Evolutionary conservation across 768 basidiomycete species (phyloP), one percentile per base, ranked within the genome.

Genomic region (Serendipita sp.): DNA sequence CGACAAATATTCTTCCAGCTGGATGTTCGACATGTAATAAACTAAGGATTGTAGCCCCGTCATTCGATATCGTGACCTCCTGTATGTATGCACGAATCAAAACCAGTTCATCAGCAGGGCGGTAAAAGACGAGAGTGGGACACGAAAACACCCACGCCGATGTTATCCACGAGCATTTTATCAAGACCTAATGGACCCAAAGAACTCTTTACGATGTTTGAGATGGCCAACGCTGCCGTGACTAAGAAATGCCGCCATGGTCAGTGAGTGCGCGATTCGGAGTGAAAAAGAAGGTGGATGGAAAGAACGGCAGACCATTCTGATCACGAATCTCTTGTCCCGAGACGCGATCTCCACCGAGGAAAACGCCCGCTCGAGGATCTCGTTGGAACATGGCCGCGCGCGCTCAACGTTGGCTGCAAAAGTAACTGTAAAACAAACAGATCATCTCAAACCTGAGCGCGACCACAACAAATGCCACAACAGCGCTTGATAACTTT

Each of bases 41-140:
- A 24, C 90, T 86, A 42, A 99, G 83, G 68, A 99, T 99, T n/a
- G 96, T 98, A 16, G 96, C 96, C 53, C 96, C 96, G 75, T 98
- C 96, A 75, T 99, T 99, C 51, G 96, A 97, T 72, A 99, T 98
- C 31, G 96, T 98, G 30, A 98, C 94, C 80, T 99, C 96, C 92
- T 95, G 73, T 3, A 48, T 9, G n/a, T 38, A 30, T 30, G 4
- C 48, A 64, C 33, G 56, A n/a, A n/a, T n/a, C n/a, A n/a, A 70
- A 62, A 67, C 63, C 61, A 66, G 62, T 38, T n/a, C n/a, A n/a
- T n/a, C n/a, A n/a, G n/a, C n/a, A n/a, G 61, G 38, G 44, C 34
- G 51, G 14, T 30, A 65, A 51, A 67, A 50, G 42, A 38, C 31
- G 34, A 62, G 58, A 7, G 50, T 24, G 30, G 42, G n/a, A n/a